Evolutionary conservation across 768 basidiomycete species (phyloP), one percentile per base, ranked within the genome.

Genomic region (Boletus insuetus): DNA sequence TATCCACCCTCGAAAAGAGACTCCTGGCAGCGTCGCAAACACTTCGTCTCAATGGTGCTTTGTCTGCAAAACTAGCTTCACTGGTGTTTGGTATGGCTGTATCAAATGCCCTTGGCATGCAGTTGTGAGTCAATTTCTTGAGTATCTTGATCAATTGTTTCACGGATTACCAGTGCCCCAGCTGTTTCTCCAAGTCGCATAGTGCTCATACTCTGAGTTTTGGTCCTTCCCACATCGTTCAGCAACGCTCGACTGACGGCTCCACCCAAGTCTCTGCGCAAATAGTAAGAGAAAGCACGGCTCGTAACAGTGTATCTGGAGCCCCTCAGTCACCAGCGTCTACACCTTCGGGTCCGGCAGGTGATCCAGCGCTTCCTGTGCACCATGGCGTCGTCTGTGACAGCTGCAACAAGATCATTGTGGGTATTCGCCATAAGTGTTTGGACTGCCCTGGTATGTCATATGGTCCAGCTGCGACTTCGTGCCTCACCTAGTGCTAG

Each of bases 391-490:
- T 90, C n/a, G 44, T 76, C 10, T 94, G 91, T 67, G 87, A 94
- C 67, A 62, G 61, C 16, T 94, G 91, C 69, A 59, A 77, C 6
- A 60, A 70, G 20, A 78, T 70, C 4, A 76, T 93, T 38, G 73
- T 79, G 52, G 91, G 91, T 12, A 66, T 83, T 51, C 78, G 92
- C 42, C 85, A 90, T 69, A 94, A 93, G 69, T 94, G 91, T 63
- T 70, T 90, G 20, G 86, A 90, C 60, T 93, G 91, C 67, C 75
- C 78, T 46, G 78, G 87, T 89, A 65, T 49, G 78, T 70, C 44
- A 5, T 41, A 31, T 39, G 20, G 19, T 58, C 8, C 37, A 13
- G 5, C 16, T 22, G 1, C 16, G 2, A 26, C 19, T 54, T 22
- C 43, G 45, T 16, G 31, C 17, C 58, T 55, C n/a, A 54, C 49